Conservation (phyloP, 2,329 filamentous ascomycete genomes). For the Teratosphaeria epicoccoides region DNA sequence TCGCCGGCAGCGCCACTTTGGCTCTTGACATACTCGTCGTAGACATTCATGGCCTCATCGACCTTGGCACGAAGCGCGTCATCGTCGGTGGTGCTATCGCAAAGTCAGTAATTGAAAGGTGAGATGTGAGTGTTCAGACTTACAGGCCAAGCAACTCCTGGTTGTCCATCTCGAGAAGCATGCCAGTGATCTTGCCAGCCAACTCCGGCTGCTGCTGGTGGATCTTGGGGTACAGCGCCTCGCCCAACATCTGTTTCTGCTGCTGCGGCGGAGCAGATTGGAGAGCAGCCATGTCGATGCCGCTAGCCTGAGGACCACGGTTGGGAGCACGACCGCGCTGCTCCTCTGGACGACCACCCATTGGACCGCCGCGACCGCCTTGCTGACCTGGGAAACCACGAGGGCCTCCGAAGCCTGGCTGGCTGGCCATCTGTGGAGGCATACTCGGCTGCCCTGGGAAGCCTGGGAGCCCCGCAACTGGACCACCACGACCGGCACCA, state of each 20-base stretch:
- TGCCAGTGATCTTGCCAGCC: slow-evolving; percentile 98
- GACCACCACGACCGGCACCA: slow-evolving; percentile 56
- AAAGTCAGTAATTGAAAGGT: neutral
- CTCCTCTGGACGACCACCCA: slow-evolving; percentile 27
- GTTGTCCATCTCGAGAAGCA: slow-evolving; percentile 99
- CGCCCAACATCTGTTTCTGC: slow-evolving; percentile 98
- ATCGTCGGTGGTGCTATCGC: slow-evolving; percentile 72
- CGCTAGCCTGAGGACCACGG: slow-evolving; percentile 20
- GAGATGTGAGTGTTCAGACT: slow-evolving; percentile 39
- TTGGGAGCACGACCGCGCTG: slow-evolving; percentile 30
- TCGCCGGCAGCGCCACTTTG: slow-evolving; percentile 42
- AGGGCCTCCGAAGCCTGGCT: slow-evolving; percentile 30
- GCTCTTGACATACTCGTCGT: slow-evolving; percentile 96
- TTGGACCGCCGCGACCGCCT: slow-evolving; percentile 22
- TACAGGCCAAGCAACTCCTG: slow-evolving; percentile 86
- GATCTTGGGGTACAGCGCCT: slow-evolving; percentile 98
- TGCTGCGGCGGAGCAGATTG: slow-evolving; percentile 52
- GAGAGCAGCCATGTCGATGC: slow-evolving; percentile 43
- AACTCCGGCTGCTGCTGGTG: slow-evolving; percentile 86
- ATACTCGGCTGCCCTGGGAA: slow-evolving; percentile 38
- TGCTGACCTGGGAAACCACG: slow-evolving; percentile 24
- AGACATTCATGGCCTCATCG: slow-evolving; percentile 90
- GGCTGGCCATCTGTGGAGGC: slow-evolving; percentile 55
- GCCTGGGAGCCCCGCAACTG: slow-evolving; percentile 60
- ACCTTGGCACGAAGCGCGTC: slow-evolving; percentile 86